phyloP scores from a whole-genome alignment of 768 basidiomycete genomes.

The Collybiopsis confluens region DNA sequence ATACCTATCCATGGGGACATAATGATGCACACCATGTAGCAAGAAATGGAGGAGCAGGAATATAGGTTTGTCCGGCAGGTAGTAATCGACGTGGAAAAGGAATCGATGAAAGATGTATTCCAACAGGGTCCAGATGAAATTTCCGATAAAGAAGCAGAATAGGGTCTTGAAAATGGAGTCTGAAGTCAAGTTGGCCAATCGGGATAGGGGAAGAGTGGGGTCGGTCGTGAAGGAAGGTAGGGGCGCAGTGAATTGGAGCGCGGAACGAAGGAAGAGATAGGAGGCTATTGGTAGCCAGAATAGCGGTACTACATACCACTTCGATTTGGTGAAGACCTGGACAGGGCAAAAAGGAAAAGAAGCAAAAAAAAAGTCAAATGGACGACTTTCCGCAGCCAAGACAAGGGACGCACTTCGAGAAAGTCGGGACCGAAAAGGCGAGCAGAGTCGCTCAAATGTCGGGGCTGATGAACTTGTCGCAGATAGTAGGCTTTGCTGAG shows the following conservation, averaged over 20 bases:
- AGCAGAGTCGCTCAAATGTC: conserved; percentile 79
- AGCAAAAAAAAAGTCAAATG: background rate
- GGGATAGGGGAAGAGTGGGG: conserved; percentile 50
- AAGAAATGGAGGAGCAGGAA: conserved; percentile 88
- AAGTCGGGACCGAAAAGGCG: conserved; percentile 79
- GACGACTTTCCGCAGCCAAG: too few species aligned
- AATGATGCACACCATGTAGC: conserved; percentile 95
- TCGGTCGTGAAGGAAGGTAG: conserved; percentile 59
- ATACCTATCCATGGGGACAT: conserved; percentile 92
- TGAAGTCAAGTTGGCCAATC: conserved; percentile 43
- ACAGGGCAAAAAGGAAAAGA: too few species aligned
- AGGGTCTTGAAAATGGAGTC: conserved; percentile 50
- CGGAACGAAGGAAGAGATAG: conserved; percentile 79
- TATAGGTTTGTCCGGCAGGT: conserved; percentile 76
- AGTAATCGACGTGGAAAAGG: conserved; percentile 91
- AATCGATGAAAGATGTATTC: conserved; percentile 95
- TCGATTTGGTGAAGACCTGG: conserved; percentile 76
- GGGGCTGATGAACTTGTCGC: conserved; percentile 94
- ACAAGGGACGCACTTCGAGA: conserved; percentile 59
- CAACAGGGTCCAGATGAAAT: conserved; percentile 88
- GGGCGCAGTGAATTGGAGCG: conserved; percentile 73
- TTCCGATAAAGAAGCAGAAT: conserved; percentile 77
- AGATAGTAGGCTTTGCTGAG: conserved; percentile 90
- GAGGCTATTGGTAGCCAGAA: conserved; percentile 86
- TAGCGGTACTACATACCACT: conserved; percentile 91